Evolutionary conservation across 805 yeast species (phyloP).

Genomic region (Suhomyces faveliae): DNA sequence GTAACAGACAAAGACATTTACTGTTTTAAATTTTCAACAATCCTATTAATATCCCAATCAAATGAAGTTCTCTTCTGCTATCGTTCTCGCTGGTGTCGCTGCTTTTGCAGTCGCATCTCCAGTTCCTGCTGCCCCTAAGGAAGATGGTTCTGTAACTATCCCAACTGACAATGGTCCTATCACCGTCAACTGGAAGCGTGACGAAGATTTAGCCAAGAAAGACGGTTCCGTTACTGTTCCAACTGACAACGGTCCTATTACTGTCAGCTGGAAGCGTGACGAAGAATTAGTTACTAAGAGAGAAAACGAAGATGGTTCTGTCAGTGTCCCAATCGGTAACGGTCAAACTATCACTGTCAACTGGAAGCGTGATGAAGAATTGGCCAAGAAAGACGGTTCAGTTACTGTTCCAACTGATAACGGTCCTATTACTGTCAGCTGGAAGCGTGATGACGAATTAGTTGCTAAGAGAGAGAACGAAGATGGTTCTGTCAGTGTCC

Average conservation of each 20-base stretch:
- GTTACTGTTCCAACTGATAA: neutral
- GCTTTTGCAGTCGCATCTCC: neutral
- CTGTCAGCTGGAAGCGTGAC: neutral
- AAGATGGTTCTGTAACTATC: neutral
- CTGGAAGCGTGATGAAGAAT: neutral
- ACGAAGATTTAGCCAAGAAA: neutral
- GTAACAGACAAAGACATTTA: neutral
- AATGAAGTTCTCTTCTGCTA: neutral
- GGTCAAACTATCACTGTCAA: neutral
- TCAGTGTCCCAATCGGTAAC: neutral
- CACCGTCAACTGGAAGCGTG: neutral
- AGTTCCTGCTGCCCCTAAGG: neutral
- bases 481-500: neutral
- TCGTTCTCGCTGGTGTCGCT: neutral
- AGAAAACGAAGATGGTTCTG: neutral
- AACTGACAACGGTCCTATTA: neutral
- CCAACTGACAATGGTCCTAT: neutral
- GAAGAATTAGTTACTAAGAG: neutral
- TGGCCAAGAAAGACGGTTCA: neutral
- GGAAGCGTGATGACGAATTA: neutral
- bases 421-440: neutral
- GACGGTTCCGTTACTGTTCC: neutral
- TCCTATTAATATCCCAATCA: neutral
- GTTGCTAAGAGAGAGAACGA: neutral
- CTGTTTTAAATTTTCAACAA: neutral